Evolutionary conservation across 768 basidiomycete genomes (phyloP), one percentile per base, ranked within the genome.

Genomic region (Leccinum variicolor): DNA sequence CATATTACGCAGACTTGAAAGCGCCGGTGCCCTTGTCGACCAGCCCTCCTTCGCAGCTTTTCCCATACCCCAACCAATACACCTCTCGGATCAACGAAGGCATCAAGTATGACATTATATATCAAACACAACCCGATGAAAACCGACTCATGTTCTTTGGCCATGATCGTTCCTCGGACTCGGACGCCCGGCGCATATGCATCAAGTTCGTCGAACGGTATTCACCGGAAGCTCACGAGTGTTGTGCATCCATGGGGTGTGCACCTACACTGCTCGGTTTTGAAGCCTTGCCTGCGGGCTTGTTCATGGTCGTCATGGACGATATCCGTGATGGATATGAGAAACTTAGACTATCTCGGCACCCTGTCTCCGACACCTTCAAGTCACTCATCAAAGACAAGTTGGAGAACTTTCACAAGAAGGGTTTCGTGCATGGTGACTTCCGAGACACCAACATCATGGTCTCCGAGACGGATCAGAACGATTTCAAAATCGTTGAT

Each of bases 261-360:
- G 73, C 73, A 15, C 73, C 72, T 3, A 55, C 19, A 31, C 56
- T 75, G 17, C 46, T 54, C 33, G 69, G 63, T 17, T 65, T 69
- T 50, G 64, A 73, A 31, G 15, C 15, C 13, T 43, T 74, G 10
- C 53, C 65, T 36, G 74, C 70, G 23, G 69, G 71, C 26, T 70
- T 67, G 69, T 67, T 23, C 53, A 69, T 73, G 69, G 72, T 74
- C 0, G 64, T 73, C 23, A 75, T 76, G 73, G 72, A 74, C 19
- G 47, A 26, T 28, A 21, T 46, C 23, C 14, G 45, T 23, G 10
- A 46, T 7, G 11, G 29, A 29, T 29, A 29, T 29, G 3, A 29
- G 29, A 29, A 1, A 29, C 29, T 29, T 29, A 29, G 29, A 0
- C 29, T 29, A 10, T 11, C 29, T 29, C 0, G 0, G 29, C 29